Percentiles rank a stretch among this genome's conserved stretches.
Conservation (phyloP, 2,329 filamentous ascomycete species). For the Fusarium drepaniforme region DNA sequence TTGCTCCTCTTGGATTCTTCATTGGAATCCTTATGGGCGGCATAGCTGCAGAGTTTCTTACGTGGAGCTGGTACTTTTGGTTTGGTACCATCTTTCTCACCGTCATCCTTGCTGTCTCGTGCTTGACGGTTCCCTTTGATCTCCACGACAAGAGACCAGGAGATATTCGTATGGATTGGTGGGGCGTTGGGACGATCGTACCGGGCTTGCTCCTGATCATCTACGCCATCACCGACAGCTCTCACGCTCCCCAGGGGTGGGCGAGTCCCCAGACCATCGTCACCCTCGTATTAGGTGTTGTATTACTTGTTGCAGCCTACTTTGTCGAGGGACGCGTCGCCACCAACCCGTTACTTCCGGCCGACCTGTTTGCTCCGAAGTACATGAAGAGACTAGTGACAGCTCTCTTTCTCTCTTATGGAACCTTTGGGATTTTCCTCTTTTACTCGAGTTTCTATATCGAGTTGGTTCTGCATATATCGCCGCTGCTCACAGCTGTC, state of each 20-base stretch:
- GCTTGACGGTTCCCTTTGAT: constrained; percentile 2
- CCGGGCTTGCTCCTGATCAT: constrained; percentile 7
- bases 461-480: background rate
- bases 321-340: constrained; percentile 2
- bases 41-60: background rate
- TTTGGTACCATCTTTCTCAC: constrained; percentile 4
- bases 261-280: background rate
- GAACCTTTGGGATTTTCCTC: constrained; percentile 9
- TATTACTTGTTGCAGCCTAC: background rate
- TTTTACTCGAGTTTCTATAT: constrained; percentile 12
- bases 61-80: constrained; percentile 19
- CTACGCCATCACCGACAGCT: constrained; percentile 6
- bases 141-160: background rate
- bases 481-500: background rate
- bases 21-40: constrained; percentile 56
- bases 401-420: constrained; percentile 11
- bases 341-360: background rate
- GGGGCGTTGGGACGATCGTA: constrained; percentile 1
- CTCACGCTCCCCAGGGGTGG: constrained; percentile 11
- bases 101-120: background rate
- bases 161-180: constrained; percentile 9
- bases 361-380: background rate
- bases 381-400: constrained; percentile 8
- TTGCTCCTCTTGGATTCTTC: constrained; percentile 68
- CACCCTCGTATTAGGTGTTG: background rate